These are phyloP conservation scores for Phialophora expanda DNA, from an alignment of 2,329 filamentous ascomycete species.

Conservation along the genomic window DNA sequence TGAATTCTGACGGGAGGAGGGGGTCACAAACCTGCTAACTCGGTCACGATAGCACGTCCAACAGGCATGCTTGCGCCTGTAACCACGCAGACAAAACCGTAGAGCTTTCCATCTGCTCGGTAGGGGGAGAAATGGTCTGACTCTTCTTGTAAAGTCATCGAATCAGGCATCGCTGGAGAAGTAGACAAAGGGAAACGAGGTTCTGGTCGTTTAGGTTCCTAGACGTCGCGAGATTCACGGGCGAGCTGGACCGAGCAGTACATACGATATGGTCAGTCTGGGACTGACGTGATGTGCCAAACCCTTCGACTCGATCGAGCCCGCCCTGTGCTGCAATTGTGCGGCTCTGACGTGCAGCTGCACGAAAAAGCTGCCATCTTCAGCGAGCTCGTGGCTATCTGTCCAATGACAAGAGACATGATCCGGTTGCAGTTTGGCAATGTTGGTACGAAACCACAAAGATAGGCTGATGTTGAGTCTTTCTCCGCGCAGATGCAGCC, in stretches of 20 bases:
- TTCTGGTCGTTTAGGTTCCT: not conserved
- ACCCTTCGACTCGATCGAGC: not conserved
- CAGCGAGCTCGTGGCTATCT: not conserved
- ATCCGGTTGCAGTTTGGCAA: not conserved
- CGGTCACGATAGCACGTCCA: conserved; percentile 63
- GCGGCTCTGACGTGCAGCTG: not conserved
- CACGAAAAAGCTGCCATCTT: not conserved
- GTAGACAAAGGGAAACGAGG: not conserved
- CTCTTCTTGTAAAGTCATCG: conserved; percentile 40
- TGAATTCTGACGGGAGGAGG: not conserved
- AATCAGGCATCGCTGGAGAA: conserved; percentile 24
- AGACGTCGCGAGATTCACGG: not conserved
- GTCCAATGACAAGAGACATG: not conserved
- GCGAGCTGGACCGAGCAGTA: not conserved
- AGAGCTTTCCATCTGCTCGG: conserved; percentile 63
- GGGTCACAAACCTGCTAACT: conserved; percentile 56
- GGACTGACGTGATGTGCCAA: not conserved
- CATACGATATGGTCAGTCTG: not conserved
- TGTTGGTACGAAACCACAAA: not conserved
- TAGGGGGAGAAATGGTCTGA: conserved; percentile 63
- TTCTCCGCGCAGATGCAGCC: not conserved
- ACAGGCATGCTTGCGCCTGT: conserved; percentile 66
- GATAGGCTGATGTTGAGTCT: not conserved
- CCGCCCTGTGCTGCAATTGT: not conserved
- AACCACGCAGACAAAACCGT: conserved; percentile 69